These are phyloP conservation scores for Lepiota venenata DNA, from an alignment of 768 basidiomycete species.

Conservation along the genomic window DNA sequence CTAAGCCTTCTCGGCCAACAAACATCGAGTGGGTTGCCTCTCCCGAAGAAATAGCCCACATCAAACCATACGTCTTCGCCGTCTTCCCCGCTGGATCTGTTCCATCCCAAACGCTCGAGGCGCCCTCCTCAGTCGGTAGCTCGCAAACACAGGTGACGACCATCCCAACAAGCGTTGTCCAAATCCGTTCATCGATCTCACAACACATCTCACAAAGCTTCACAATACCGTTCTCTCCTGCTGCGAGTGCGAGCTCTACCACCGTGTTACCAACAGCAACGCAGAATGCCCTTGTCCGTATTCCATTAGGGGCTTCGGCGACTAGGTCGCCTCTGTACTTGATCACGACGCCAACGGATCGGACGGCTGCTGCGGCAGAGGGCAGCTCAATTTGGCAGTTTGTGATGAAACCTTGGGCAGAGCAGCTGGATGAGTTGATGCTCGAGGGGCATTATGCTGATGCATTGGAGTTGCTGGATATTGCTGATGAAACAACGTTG, in stretches of 20 bases:
- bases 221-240: constrained; percentile 41
- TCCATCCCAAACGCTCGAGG: constrained; percentile 21
- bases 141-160: constrained; percentile 30
- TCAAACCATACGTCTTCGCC: constrained; percentile 77
- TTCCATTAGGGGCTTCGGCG: constrained; percentile 56
- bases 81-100: constrained; percentile 70
- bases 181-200: constrained; percentile 71
- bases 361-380: constrained; percentile 56
- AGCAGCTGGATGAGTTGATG: constrained; percentile 85
- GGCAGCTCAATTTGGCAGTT: constrained; percentile 82
- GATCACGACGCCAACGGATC: constrained; percentile 74
- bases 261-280: constrained; percentile 11
- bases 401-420: constrained; percentile 66
- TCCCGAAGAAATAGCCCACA: constrained; percentile 82
- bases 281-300: constrained; percentile 51
- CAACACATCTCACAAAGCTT: constrained; percentile 50
- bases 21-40: constrained; percentile 73
- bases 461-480: constrained; percentile 76
- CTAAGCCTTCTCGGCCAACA: constrained; percentile 43
- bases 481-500: constrained; percentile 53
- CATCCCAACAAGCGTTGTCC: constrained; percentile 56
- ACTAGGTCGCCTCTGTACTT: constrained; percentile 57
- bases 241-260: constrained; percentile 6
- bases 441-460: constrained; percentile 64
- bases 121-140: constrained; percentile 20